These are phyloP conservation scores for Fusarium burgessii DNA, from an alignment of 2,329 filamentous ascomycete genomes.

Conservation along the genomic window DNA sequence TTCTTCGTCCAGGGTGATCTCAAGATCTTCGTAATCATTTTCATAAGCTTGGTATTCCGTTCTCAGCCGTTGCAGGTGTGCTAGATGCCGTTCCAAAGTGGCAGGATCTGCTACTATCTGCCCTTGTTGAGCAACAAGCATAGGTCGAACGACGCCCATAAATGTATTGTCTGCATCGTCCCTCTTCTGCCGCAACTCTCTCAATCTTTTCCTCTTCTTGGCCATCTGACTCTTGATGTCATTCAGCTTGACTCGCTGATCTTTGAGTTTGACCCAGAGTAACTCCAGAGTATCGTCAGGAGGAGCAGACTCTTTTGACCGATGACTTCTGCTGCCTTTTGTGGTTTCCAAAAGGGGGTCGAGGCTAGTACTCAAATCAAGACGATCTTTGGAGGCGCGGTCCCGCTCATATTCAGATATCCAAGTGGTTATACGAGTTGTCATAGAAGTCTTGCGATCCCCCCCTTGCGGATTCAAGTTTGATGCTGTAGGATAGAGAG, in stretches of 20 bases:
- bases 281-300: slow-evolving; percentile 50
- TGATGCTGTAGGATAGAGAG: slow-evolving; percentile 47
- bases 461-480: slow-evolving; percentile 34
- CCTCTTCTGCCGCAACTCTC: slow-evolving; percentile 49
- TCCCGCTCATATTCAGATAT: slow-evolving; percentile 50
- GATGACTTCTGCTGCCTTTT: slow-evolving; percentile 27
- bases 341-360: slow-evolving; percentile 14
- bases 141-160: slow-evolving; percentile 54
- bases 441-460: slow-evolving; percentile 46
- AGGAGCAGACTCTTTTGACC: slow-evolving; percentile 30
- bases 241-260: slow-evolving; percentile 48
- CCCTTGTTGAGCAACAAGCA: slow-evolving; percentile 49
- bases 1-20: slow-evolving; percentile 52
- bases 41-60: slow-evolving; percentile 54
- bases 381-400: slow-evolving; percentile 39
- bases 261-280: slow-evolving; percentile 53
- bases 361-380: slow-evolving; percentile 12
- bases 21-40: slow-evolving; percentile 53
- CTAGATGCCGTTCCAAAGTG: slow-evolving; percentile 48
- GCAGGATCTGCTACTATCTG: slow-evolving; percentile 36
- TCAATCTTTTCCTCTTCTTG: slow-evolving; percentile 48
- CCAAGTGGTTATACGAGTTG: slow-evolving; percentile 51
- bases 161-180: slow-evolving; percentile 56
- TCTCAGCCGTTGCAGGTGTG: slow-evolving; percentile 54
- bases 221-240: slow-evolving; percentile 51